Conservation (phyloP, 2,329 filamentous ascomycete genomes). For the Lecanicillium sp. region DNA sequence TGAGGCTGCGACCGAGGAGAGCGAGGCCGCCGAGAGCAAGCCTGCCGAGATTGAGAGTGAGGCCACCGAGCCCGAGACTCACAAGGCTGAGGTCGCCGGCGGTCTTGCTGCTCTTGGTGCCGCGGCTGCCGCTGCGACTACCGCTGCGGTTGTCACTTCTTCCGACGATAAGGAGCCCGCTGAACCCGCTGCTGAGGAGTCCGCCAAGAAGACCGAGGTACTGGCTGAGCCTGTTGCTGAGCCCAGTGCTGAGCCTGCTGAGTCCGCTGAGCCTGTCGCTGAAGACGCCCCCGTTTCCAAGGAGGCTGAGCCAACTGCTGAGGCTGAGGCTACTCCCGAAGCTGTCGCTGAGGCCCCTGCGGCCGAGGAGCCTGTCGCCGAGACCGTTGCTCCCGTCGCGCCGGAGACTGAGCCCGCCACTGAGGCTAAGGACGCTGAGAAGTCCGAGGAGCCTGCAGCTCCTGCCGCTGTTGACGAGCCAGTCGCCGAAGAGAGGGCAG, state of each 20-base stretch:
- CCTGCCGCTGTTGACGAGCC: background rate
- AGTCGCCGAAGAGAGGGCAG: background rate
- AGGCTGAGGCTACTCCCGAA: background rate
- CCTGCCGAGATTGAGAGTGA: background rate
- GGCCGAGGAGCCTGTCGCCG: background rate
- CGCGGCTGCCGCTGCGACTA: background rate
- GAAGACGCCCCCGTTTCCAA: background rate
- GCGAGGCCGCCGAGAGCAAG: background rate
- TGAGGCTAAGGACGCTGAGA: background rate
- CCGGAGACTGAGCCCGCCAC: slow-evolving; percentile 2
- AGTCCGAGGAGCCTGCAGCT: no score
- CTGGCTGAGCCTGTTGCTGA: background rate
- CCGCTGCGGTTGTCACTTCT: background rate
- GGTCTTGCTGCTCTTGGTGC: background rate
- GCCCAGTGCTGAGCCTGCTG: background rate
- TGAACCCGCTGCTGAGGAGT: slow-evolving; percentile 6
- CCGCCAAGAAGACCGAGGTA: background rate
- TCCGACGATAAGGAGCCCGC: background rate
- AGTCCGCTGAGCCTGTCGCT: background rate
- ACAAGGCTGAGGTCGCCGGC: background rate
- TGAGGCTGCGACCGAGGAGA: background rate
- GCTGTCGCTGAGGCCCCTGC: background rate
- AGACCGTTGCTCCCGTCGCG: background rate
- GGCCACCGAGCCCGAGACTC: background rate
- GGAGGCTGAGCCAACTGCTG: background rate